phyloP scores from a whole-genome alignment of 306 rosid species.

The Comarum palustre region DNA sequence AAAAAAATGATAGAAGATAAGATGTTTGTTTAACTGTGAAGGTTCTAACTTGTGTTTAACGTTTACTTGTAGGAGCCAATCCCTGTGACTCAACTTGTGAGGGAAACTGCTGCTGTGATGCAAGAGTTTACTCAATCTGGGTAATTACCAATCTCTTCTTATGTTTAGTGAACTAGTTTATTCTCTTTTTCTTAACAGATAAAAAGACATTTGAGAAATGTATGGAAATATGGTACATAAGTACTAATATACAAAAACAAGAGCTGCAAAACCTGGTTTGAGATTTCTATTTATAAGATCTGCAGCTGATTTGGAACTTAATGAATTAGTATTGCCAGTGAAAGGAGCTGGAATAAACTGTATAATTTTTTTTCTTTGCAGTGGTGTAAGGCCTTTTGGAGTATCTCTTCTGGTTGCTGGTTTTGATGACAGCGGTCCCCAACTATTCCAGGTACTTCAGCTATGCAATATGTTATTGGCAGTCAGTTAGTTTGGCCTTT shows the following conservation, averaged over 20 bases:
- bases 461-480: neutral
- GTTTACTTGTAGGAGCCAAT: conserved; percentile 67
- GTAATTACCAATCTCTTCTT: conserved; percentile 38
- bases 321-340: neutral
- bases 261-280: neutral
- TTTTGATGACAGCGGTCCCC: conserved; percentile 88
- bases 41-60: neutral
- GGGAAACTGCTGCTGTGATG: conserved; percentile 97
- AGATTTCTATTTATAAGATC: neutral
- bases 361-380: conserved; percentile 22
- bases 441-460: conserved; percentile 72
- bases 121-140: conserved; percentile 98
- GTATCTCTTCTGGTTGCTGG: conserved; percentile 92
- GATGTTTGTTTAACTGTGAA: neutral
- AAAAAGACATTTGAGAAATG: neutral
- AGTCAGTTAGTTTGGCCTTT: neutral
- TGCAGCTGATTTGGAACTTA: neutral
- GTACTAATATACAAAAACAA: neutral
- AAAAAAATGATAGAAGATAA: neutral
- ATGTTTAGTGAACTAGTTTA: neutral
- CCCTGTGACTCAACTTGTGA: conserved; percentile 93
- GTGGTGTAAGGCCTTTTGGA: conserved; percentile 99
- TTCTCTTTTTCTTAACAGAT: neutral
- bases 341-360: neutral
- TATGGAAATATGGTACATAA: neutral